Evolutionary conservation across 2,329 filamentous ascomycete genomes (phyloP).

Genomic region (Diplodia scrobiculata): DNA sequence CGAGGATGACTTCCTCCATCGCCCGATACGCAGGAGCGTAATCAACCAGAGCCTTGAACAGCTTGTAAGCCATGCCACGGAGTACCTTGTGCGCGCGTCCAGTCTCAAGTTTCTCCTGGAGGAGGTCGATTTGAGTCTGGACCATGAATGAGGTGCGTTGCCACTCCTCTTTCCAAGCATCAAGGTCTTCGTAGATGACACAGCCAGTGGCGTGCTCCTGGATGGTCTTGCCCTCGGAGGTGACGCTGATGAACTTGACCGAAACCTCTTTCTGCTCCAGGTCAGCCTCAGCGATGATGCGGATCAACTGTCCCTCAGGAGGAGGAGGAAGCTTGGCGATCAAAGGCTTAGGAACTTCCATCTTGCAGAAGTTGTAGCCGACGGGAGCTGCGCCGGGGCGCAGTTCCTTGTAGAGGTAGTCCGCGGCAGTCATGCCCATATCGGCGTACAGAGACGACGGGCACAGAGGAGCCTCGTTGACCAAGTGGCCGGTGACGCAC

Average conservation of each 20-base stretch:
- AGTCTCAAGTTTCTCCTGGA: conserved; percentile 65
- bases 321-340: conserved; percentile 59
- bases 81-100: conserved; percentile 72
- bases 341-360: conserved; percentile 71
- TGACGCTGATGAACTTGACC: conserved; percentile 60
- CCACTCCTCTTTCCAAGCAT: conserved; percentile 66
- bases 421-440: conserved; percentile 65
- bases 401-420: conserved; percentile 68
- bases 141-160: conserved; percentile 65
- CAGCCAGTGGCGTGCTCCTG: conserved; percentile 64
- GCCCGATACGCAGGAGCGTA: conserved; percentile 61
- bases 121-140: conserved; percentile 61
- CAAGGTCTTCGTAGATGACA: conserved; percentile 62
- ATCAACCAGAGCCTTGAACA: conserved; percentile 61
- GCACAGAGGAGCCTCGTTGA: conserved; percentile 67
- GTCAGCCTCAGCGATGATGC: conserved; percentile 63
- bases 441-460: conserved; percentile 67
- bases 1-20: conserved; percentile 61
- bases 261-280: conserved; percentile 58
- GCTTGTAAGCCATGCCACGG: conserved; percentile 76
- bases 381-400: conserved; percentile 59
- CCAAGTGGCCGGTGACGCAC: conserved; percentile 65
- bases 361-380: conserved; percentile 65
- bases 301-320: conserved; percentile 60
- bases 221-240: conserved; percentile 59